These are phyloP conservation scores for Chlamydomonas schloesseri DNA, from an alignment of 139 green algal species.

Conservation along the genomic window DNA sequence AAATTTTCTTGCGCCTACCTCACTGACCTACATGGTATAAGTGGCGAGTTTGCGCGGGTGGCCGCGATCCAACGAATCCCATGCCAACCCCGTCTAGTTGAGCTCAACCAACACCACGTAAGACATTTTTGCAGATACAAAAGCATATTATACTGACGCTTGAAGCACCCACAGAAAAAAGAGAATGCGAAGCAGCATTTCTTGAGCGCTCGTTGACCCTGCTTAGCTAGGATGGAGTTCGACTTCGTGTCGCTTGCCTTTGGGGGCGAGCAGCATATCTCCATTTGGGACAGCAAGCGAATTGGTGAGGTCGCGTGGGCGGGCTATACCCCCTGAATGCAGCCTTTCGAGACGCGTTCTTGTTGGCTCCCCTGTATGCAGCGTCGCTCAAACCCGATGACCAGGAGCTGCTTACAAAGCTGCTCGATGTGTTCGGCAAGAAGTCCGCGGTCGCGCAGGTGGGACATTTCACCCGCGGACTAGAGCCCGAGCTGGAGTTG, in stretches of 20 bases:
- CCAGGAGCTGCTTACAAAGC: not conserved
- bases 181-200: too few relatives aligned
- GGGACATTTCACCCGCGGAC: not conserved
- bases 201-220: not conserved
- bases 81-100: too few relatives aligned
- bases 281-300: conserved; percentile 5
- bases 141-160: too few relatives aligned
- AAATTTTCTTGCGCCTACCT: too few relatives aligned
- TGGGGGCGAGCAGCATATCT: conserved; percentile 29
- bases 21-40: too few relatives aligned
- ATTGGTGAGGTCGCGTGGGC: not conserved
- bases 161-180: too few relatives aligned
- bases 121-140: too few relatives aligned
- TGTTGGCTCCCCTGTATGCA: too few relatives aligned
- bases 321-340: not conserved
- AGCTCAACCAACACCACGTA: too few relatives aligned
- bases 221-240: conserved; percentile 12
- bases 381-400: conserved; percentile 7
- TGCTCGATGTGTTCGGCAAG: conserved; percentile 54
- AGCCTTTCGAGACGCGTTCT: not conserved
- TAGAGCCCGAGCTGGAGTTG: too few relatives aligned
- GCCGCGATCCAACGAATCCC: too few relatives aligned
- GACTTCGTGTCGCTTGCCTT: conserved; percentile 36
- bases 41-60: too few relatives aligned
- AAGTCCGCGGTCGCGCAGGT: conserved; percentile 48